phyloP scores from a whole-genome alignment of 1,284 basidiomycete species.

The Tetrapyrgos nigripes region DNA sequence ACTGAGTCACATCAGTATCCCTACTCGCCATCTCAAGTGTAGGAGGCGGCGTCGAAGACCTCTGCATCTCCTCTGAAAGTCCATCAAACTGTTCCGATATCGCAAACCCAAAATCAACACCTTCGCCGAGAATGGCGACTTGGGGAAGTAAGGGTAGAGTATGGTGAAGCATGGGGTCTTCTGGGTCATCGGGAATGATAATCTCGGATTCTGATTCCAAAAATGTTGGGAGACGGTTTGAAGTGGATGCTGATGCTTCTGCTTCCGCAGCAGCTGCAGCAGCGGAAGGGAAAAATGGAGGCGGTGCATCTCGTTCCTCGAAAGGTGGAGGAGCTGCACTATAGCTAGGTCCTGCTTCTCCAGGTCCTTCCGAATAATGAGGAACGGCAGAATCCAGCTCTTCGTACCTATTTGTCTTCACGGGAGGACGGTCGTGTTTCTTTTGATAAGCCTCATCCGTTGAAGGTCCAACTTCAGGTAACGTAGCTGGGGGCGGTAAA shows the following conservation, averaged over 20 bases:
- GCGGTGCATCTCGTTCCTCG: constrained; percentile 81
- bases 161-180: constrained; percentile 38
- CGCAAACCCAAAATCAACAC: constrained; percentile 72
- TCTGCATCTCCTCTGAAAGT: constrained; percentile 67
- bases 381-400: constrained; percentile 67
- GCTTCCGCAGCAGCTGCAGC: too few relatives aligned
- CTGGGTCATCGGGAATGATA: constrained; percentile 59
- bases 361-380: constrained; percentile 66
- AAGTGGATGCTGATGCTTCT: constrained; percentile 68
- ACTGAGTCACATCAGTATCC: constrained; percentile 69
- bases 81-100: constrained; percentile 79
- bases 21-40: constrained; percentile 71
- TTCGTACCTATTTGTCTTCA: constrained; percentile 69
- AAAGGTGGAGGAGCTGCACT: constrained; percentile 78
- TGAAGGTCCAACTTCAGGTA: constrained; percentile 73
- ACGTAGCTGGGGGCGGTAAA: constrained; percentile 72
- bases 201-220: constrained; percentile 78
- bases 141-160: constrained; percentile 38
- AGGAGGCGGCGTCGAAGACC: constrained; percentile 69
- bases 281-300: constrained; percentile 68
- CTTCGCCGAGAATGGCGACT: constrained; percentile 68
- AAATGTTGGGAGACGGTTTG: constrained; percentile 71
- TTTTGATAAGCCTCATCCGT: constrained; percentile 80
- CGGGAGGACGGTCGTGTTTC: constrained; percentile 82
- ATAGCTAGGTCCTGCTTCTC: constrained; percentile 73